Evolutionary conservation across 148 eudicot genomes (phyloP).

Genomic region (Gaultheria prostrata): DNA sequence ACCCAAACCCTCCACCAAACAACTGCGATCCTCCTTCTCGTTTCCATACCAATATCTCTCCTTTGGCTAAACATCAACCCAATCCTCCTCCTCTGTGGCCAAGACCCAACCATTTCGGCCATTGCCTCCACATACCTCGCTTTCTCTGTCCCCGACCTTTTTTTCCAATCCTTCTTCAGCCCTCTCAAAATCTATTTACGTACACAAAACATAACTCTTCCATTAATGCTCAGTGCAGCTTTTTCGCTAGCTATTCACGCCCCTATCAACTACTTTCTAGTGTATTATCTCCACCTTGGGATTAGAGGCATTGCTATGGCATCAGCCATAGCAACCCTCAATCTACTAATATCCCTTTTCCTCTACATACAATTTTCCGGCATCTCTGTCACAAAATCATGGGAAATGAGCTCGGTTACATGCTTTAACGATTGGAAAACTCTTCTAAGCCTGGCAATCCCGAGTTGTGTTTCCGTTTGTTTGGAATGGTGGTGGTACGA

Average conservation of each 20-base stretch:
- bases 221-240: conserved; percentile 31
- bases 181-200: conserved; percentile 41
- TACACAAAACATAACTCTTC: conserved; percentile 34
- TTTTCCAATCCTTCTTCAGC: conserved; percentile 27
- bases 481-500: conserved; percentile 95
- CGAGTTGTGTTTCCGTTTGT: conserved; percentile 65
- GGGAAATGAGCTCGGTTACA: conserved; percentile 37
- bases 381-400: conserved; percentile 29
- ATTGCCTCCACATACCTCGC: conserved; percentile 29
- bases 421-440: conserved; percentile 45
- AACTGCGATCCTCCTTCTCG: conserved; percentile 22
- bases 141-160: conserved; percentile 36
- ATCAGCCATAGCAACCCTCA: conserved; percentile 20
- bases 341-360: conserved; percentile 31
- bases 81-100: conserved; percentile 28
- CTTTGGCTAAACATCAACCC: conserved; percentile 40
- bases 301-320: conserved; percentile 33
- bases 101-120: conserved; percentile 28
- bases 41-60: conserved; percentile 35
- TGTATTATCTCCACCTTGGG: conserved; percentile 23
- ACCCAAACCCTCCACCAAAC: conserved; percentile 54
- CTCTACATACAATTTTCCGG: conserved; percentile 29
- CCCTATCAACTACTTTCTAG: conserved; percentile 33
- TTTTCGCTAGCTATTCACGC: conserved; percentile 29
- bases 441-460: conserved; percentile 39